phyloP scores from a whole-genome alignment of 176 grass and related monocot genomes.

The Elymus sibiricus region DNA sequence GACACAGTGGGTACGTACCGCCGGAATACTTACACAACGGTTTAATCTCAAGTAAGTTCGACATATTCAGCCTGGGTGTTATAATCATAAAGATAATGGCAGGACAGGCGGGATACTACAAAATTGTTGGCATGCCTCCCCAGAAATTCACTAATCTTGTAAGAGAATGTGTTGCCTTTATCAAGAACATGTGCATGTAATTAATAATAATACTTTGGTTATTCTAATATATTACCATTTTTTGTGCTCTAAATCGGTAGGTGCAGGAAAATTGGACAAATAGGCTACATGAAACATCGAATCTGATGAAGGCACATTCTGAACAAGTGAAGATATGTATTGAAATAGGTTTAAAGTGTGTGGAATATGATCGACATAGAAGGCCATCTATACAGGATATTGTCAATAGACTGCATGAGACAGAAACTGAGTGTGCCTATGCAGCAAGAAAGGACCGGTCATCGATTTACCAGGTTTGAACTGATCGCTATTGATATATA shows the following conservation, averaged over 20 bases:
- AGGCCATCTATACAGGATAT: neutral
- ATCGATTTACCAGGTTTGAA: neutral
- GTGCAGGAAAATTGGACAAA: neutral
- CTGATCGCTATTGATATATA: neutral
- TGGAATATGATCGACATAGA: neutral
- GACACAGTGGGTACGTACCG: too few relatives aligned
- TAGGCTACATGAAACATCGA: neutral
- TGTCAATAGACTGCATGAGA: neutral
- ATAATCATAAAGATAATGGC: neutral
- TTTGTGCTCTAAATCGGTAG: neutral
- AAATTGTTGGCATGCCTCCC: neutral
- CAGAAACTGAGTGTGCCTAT: neutral
- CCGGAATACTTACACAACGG: too few relatives aligned
- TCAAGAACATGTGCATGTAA: neutral
- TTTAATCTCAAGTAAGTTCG: too few relatives aligned
- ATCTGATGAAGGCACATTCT: neutral
- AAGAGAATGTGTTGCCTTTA: neutral
- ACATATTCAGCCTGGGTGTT: too few relatives aligned
- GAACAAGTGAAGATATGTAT: neutral
- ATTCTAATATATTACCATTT: neutral
- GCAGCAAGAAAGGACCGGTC: neutral
- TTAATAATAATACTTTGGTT: neutral
- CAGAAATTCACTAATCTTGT: neutral
- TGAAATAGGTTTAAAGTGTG: neutral
- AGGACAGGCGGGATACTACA: neutral